Base-by-base conservation (phyloP, 2,329 filamentous ascomycete genomes). In the Xylaria sp. region DNA sequence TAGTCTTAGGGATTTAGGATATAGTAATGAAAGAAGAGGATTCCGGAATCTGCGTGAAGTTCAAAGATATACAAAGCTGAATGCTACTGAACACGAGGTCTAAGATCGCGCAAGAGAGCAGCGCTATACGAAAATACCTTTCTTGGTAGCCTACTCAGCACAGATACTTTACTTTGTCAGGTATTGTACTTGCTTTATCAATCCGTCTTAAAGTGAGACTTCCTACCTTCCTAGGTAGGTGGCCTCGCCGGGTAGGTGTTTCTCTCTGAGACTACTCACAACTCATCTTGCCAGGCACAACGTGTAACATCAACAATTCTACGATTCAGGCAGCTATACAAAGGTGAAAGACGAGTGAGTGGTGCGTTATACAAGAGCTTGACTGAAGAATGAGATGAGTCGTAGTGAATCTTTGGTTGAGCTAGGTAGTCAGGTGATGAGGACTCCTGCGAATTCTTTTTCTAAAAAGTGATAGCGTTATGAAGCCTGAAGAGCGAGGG, bases 1-100 rank as follows among this genome's bases (percentile, higher is more conserved):
- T n/a, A n/a, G 57, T 48, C 39, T 20, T 62, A 70, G 67, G 71
- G n/a, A 20, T 18, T 28, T 69, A 64, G 64, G 64, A 41, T 36
- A 13, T 48, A 28, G 49, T 9, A 20, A 51, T 1, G 13, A 31
- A 55, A 10, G 28, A 55, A 49, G 25, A 62, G 56, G 23, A 31
- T 23, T 13, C 31, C 13, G 18, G 49, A 62, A 51, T n/a, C 6
- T 41, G 36, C 18, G 51, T 31, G 46, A 51, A 57, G 20, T 43
- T 20, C 15, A 59, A 57, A 28, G 15, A 69, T 36, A 64, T 25
- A 56, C 18, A 39, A 60, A 55, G 57, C 33, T 28, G 8, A 18
- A 23, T 63, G 12, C 41, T 25, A 33, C 60, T 48, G 39, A 15
- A 59, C 36, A 55, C 48, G 48, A n/a, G 25, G 31, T 56, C 39